Percentiles rank a stretch among this genome's conserved stretches.
These are phyloP conservation scores for Talaromyces sp. DNA, from an alignment of 2,329 filamentous ascomycete species.

Conservation along the genomic window DNA sequence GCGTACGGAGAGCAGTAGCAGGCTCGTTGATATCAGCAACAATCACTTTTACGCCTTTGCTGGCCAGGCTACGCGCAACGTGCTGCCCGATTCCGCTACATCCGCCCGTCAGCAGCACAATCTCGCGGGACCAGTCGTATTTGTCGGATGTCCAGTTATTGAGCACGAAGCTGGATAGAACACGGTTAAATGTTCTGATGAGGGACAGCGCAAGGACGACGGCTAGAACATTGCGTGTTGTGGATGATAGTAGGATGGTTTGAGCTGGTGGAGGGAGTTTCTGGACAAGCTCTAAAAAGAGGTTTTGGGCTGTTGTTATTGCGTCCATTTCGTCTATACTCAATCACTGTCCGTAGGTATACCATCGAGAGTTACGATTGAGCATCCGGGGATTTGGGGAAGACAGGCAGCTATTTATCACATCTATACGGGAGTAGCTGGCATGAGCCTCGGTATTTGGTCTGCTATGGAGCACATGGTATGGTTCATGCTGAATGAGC, in stretches of 20 bases:
- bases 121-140: conserved; percentile 31
- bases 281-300: neutral
- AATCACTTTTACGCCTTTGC: conserved; percentile 33
- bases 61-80: conserved; percentile 34
- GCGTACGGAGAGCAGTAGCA: conserved; percentile 29
- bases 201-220: conserved; percentile 28
- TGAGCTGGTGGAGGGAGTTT: conserved; percentile 32
- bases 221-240: conserved; percentile 31
- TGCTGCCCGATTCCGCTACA: conserved; percentile 42
- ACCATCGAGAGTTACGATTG: neutral
- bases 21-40: conserved; percentile 41
- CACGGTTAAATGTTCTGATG: conserved; percentile 31
- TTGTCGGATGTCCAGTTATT: conserved; percentile 34
- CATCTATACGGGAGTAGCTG: neutral
- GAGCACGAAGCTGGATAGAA: conserved; percentile 22
- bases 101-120: conserved; percentile 40
- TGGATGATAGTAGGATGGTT: conserved; percentile 28
- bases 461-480: neutral
- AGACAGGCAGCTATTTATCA: neutral
- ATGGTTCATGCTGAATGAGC: neutral
- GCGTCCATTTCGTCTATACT: neutral
- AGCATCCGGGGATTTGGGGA: neutral
- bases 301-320: neutral
- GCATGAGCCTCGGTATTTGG: conserved; percentile 16
- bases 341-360: neutral